Base-by-base conservation (phyloP, 495 filamentous ascomycete species). In the Aspergillus nidulans region DNA sequence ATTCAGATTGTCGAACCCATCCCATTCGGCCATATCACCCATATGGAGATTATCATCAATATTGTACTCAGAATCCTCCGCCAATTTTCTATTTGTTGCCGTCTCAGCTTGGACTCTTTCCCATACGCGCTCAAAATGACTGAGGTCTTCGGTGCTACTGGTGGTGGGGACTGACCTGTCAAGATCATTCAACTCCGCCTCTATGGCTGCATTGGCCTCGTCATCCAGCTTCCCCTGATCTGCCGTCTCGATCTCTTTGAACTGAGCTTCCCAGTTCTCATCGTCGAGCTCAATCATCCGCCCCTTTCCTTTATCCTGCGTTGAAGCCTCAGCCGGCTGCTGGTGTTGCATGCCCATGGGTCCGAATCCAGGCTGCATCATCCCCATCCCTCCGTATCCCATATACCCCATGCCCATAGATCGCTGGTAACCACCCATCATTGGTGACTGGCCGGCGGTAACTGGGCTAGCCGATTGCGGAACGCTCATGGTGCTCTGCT, bases 231-330 rank as follows among this genome's bases (percentile, higher is more conserved):
- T 71, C 61, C 81, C 71, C 44, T 81, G 77, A 19, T 84, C 85
- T 45, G 85, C 81, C 40, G 87, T 75, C 72, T 94, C 91, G 68
- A 97, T 85, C 73, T 92, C 82, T 41, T 86, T 85, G 65, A 99
- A 99, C 65, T 97, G 91, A 56, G 87, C 86, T 72, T 97, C 94
- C 94, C 95, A 99, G 54, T 94, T 86, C 61, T 85, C 79, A 55
- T 97, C 91, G 63, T 96, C 90, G 23, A 97, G 81, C 74, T 97
- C 95, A 4, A 96, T 83, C 74, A 98, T 86, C 60, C 91, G 85
- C 4, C 81, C 87, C 69, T 96, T 97, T 30, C 91, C 92, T 71
- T 97, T 97, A 24, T 76, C 87, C 58, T 83, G 63, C 58, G 74
- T 59, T 59, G 69, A 59, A 62, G 72, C 58, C 42, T 74, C 69